Conservation (phyloP, 768 basidiomycete species). For the Agrocybe praecox region DNA sequence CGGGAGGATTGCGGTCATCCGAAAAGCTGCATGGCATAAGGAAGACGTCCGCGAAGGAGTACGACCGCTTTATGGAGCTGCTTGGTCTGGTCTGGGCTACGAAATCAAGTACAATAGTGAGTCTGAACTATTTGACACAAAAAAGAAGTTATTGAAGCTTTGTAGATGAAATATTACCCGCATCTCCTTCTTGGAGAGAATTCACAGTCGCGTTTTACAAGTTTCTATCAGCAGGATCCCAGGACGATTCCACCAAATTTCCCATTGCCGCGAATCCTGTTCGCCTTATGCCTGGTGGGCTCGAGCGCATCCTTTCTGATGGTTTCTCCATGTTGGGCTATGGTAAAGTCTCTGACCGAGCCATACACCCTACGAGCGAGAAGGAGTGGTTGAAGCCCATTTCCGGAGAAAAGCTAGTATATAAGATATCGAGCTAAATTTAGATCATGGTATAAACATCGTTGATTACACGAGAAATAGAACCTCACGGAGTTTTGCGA, state of each 20-base stretch:
- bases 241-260: conserved; percentile 17
- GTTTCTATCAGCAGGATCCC: conserved; percentile 25
- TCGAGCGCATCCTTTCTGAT: conserved; percentile 25
- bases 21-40: conserved; percentile 26
- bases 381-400: conserved; percentile 28
- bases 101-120: conserved; percentile 31
- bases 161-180: conserved; percentile 24
- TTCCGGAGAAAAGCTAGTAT: conserved; percentile 34
- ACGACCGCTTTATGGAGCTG: conserved; percentile 29
- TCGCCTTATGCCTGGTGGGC: conserved; percentile 35
- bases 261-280: conserved; percentile 27
- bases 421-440: conserved; percentile 10
- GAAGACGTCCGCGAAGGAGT: conserved; percentile 27
- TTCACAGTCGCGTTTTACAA: conserved; percentile 33
- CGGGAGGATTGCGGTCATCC: conserved; percentile 32
- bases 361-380: not conserved
- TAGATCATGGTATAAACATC: not conserved
- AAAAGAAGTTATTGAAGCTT: not conserved
- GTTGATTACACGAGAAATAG: not conserved
- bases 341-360: conserved; percentile 28
- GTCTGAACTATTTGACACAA: not conserved
- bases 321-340: conserved; percentile 30
- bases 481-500: no score
- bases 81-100: conserved; percentile 34
- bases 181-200: conserved; percentile 23